Percentiles rank a stretch among this genome's conserved stretches.
phyloP scores from a whole-genome alignment of 768 basidiomycete genomes.

The Trametes villosa region DNA sequence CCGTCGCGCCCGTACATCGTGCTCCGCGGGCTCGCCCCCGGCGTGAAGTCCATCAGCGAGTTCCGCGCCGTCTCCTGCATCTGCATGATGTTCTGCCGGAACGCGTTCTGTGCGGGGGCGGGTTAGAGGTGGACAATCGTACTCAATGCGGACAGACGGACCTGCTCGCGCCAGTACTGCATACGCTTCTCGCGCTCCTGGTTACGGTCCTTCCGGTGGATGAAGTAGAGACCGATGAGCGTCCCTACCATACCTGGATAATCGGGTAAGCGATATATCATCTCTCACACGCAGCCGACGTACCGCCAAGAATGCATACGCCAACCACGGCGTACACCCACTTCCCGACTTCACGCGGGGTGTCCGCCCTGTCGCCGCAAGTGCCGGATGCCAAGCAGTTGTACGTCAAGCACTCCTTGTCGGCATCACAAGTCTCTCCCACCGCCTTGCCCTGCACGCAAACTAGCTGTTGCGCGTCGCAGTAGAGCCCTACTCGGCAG shows the following conservation, averaged over 20 bases:
- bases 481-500: constrained; percentile 75
- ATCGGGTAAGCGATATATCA: not conserved
- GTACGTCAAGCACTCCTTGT: constrained; percentile 72
- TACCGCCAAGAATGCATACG: constrained; percentile 74
- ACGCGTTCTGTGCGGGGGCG: constrained; percentile 56
- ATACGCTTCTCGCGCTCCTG: constrained; percentile 80
- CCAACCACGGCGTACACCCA: constrained; percentile 79
- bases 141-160: constrained; percentile 29
- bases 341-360: constrained; percentile 61
- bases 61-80: constrained; percentile 77
- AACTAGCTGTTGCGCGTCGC: constrained; percentile 60
- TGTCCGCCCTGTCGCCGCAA: constrained; percentile 66
- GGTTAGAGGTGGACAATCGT: not conserved
- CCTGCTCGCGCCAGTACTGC: constrained; percentile 92
- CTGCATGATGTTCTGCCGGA: constrained; percentile 79
- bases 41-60: constrained; percentile 58
- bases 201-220: constrained; percentile 75
- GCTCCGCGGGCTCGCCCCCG: constrained; percentile 46
- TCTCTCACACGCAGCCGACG: constrained; percentile 25
- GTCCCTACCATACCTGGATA: constrained; percentile 73
- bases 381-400: constrained; percentile 66
- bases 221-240: constrained; percentile 65
- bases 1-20: constrained; percentile 54
- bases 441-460: constrained; percentile 64
- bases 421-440: constrained; percentile 61